phyloP scores from a whole-genome alignment of 2,329 filamentous ascomycete species.

The Penicillium griseofulvum region DNA sequence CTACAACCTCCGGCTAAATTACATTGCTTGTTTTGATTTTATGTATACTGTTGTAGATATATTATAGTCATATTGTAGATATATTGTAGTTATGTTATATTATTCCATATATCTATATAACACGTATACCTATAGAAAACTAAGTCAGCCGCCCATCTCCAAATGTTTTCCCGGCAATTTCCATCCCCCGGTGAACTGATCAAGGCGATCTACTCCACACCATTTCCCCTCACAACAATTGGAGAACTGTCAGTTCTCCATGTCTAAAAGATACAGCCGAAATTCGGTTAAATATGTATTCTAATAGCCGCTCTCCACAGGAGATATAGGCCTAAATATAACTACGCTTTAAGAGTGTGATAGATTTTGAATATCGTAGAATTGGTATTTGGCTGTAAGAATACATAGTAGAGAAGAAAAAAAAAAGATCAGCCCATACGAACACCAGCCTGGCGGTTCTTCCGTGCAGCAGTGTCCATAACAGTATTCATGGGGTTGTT shows the following conservation, averaged over 20 bases:
- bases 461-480: slow-evolving; percentile 56
- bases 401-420: no score
- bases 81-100: no score
- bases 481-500: slow-evolving; percentile 60
- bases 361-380: slow-evolving; percentile 1
- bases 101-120: not conserved
- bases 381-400: slow-evolving; percentile 13
- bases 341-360: not conserved
- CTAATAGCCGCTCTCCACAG: not conserved
- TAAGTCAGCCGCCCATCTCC: slow-evolving; percentile 3
- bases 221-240: slow-evolving; percentile 31
- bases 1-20: slow-evolving; percentile 6
- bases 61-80: no score
- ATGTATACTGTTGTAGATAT: no score
- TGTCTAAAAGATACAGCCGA: not conserved
- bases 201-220: slow-evolving; percentile 7
- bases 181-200: slow-evolving; percentile 24
- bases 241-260: not conserved
- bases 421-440: slow-evolving; percentile 51
- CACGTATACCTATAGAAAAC: not conserved
- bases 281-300: slow-evolving; percentile 15
- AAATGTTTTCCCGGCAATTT: slow-evolving; percentile 12
- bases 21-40: not conserved
- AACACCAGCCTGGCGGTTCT: slow-evolving; percentile 62
- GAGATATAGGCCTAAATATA: not conserved